Evolutionary conservation across 2,329 filamentous ascomycete genomes (phyloP), one percentile per base, ranked within the genome.

Genomic region (Penicillium expansum): DNA sequence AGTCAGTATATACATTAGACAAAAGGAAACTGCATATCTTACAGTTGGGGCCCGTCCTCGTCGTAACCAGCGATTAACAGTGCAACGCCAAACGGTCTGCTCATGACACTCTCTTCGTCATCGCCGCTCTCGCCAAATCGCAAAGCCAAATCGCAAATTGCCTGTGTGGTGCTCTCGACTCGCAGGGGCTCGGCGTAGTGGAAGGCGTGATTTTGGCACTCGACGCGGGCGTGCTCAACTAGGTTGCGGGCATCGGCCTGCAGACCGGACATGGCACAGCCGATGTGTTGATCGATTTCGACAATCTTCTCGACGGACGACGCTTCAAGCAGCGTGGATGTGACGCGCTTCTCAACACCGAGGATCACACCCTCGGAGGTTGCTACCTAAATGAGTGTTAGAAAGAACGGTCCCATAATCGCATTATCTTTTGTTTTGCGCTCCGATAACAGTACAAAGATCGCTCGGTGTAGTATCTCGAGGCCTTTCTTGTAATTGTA

Each of bases 251-350:
- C 94, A 77, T 99, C 94, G 71, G 94, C 94, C 82, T 99, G 94
- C 64, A 99, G 85, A 45, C 94, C 94, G 37, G 90, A 94, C 92
- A 99, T 99, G 79, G 94, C 94, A 80, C 94, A 97, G 71, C 94
- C 94, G 69, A 99, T 97, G 82, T 99, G 94, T 74, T 90, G 87
- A 81, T 99, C 94, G 76, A 99, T 97, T 78, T 99, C 94, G 76
- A 99, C 93, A 71, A 99, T 97, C 86, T 99, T 99, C 80, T 99
- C 94, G 71, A 99, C 94, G 39, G 92, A 97, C 45, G 91, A 96
- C 32, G 94, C 96, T 79, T 97, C 94, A 71, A 99, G 91, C 61
- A 99, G 89, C 60, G 93, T 95, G 57, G 91, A 96, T 60, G 94
- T 99, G 69, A 99, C 94, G 72, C 94, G 92, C 86, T 99, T 99